These are phyloP conservation scores for Citrus sp. DNA, from an alignment of 345 rosid genomes.

Conservation along the genomic window DNA sequence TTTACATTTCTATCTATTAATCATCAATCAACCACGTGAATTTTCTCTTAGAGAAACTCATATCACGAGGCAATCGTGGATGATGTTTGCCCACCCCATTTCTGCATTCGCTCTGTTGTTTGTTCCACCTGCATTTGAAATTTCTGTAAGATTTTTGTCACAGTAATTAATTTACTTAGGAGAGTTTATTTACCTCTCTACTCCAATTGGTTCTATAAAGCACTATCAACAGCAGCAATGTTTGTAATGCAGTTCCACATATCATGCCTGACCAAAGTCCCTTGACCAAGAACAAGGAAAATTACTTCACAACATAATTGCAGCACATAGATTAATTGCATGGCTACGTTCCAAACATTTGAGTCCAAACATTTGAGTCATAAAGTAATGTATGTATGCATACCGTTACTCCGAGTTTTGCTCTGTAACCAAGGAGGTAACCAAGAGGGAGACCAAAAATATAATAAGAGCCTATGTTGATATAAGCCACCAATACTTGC, in stretches of 20 bases:
- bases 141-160: neutral
- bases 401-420: constrained; percentile 64
- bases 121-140: constrained; percentile 51
- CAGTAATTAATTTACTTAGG: too few relatives aligned
- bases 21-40: neutral
- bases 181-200: constrained; percentile 48
- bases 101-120: constrained; percentile 57
- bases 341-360: neutral
- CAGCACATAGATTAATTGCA: neutral
- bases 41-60: neutral
- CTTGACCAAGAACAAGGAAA: constrained; percentile 16
- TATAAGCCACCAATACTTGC: constrained; percentile 81
- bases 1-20: too few relatives aligned
- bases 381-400: neutral
- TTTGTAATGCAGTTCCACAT: constrained; percentile 67
- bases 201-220: constrained; percentile 73
- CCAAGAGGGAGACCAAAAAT: constrained; percentile 78
- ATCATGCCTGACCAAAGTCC: constrained; percentile 91
- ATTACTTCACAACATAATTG: too few relatives aligned
- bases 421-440: constrained; percentile 63
- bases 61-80: neutral
- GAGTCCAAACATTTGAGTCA: neutral
- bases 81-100: constrained; percentile 57
- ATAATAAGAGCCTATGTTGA: constrained; percentile 70
- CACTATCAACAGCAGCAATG: constrained; percentile 47